Percentiles rank a stretch among this genome's conserved stretches.
These are phyloP conservation scores for Epichloe elymi DNA, from an alignment of 2,329 filamentous ascomycete species.

Conservation along the genomic window DNA sequence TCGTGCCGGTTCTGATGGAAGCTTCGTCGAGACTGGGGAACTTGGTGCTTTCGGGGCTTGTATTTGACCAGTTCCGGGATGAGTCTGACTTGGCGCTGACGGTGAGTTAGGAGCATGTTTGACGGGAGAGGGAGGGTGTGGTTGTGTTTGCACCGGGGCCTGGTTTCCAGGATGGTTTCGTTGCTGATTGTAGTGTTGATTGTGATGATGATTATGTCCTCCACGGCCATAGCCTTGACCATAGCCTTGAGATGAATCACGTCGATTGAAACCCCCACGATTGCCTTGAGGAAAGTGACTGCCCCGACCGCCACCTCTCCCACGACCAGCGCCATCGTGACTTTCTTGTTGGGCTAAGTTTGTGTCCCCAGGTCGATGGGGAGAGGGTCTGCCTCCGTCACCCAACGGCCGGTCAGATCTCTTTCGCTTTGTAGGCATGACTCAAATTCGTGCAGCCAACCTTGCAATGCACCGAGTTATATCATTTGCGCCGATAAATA, in stretches of 20 bases:
- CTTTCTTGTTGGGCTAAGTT: slow-evolving; percentile 44
- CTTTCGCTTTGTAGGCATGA: slow-evolving; percentile 49
- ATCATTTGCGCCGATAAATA: slow-evolving; percentile 18
- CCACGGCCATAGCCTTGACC: slow-evolving; percentile 20
- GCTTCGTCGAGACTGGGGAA: slow-evolving; percentile 9
- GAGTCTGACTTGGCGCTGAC: slow-evolving; percentile 8
- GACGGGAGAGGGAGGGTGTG: slow-evolving; percentile 11
- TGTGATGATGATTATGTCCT: slow-evolving; percentile 11
- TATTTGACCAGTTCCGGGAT: background rate
- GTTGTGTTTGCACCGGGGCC: slow-evolving; percentile 10
- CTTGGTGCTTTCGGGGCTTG: slow-evolving; percentile 7
- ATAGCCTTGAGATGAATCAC: slow-evolving; percentile 34
- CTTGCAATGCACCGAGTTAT: slow-evolving; percentile 13
- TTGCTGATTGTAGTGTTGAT: slow-evolving; percentile 8
- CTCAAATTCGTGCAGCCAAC: slow-evolving; percentile 11
- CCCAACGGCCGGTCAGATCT: slow-evolving; percentile 36
- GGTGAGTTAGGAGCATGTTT: slow-evolving; percentile 8
- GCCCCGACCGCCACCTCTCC: slow-evolving; percentile 24
- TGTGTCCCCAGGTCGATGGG: slow-evolving; percentile 47
- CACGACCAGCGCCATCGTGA: slow-evolving; percentile 35
- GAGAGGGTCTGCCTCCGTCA: slow-evolving; percentile 43
- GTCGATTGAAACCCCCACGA: slow-evolving; percentile 35
- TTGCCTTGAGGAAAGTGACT: slow-evolving; percentile 26
- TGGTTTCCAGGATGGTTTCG: slow-evolving; percentile 9
- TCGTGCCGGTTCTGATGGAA: slow-evolving; percentile 9